Conservation (phyloP, 2,329 filamentous ascomycete species). For the Alternaria arbusti region DNA sequence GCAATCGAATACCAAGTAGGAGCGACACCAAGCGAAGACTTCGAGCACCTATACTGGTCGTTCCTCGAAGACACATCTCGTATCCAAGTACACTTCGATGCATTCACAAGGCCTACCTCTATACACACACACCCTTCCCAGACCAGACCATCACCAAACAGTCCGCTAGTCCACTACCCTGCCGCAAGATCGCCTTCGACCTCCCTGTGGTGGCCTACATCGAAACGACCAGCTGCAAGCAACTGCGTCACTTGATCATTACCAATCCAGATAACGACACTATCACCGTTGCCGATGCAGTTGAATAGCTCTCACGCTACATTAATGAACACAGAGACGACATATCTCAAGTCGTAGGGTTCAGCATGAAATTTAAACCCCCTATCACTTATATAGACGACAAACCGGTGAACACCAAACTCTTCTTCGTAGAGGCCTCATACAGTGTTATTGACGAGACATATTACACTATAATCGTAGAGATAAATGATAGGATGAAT, state of each 20-base stretch:
- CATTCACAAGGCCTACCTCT: not conserved
- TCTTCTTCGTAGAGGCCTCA: not conserved
- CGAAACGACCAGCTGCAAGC: not conserved
- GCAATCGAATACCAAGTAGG: not conserved
- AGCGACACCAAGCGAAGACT: too few relatives aligned
- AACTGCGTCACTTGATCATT: not conserved
- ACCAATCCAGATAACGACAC: not conserved
- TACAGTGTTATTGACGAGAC: not conserved
- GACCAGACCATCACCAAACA: not conserved
- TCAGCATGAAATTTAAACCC: not conserved
- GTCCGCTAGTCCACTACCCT: not conserved
- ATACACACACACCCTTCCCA: not conserved
- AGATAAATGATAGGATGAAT: not conserved
- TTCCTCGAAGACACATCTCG: not conserved
- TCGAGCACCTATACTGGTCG: not conserved
- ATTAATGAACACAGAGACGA: accelerated
- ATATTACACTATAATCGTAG: not conserved
- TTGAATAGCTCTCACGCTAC: not conserved
- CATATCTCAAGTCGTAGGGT: not conserved
- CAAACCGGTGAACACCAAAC: not conserved
- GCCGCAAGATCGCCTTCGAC: not conserved
- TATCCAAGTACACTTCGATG: not conserved
- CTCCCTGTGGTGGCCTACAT: not conserved
- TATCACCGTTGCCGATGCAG: not conserved
- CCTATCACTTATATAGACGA: not conserved